phyloP scores from a whole-genome alignment of 1,139 yeast genomes.

The Pichia sorboxylosa region DNA sequence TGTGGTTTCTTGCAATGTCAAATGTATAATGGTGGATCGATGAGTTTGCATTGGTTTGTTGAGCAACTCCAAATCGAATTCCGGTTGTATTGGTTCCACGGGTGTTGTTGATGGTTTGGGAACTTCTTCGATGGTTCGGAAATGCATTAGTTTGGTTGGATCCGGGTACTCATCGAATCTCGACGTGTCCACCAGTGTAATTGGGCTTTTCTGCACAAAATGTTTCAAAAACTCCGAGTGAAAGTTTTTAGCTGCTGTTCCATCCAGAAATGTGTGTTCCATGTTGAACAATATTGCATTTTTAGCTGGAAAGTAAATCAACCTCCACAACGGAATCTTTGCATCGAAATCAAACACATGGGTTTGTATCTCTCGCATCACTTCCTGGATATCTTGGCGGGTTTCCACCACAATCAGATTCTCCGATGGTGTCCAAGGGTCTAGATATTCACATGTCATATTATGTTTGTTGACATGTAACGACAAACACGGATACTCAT shows the following conservation, averaged over 20 bases:
- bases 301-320: slow-evolving; percentile 5
- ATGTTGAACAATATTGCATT: slow-evolving; percentile 21
- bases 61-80: slow-evolving; percentile 2
- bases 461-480: neutral
- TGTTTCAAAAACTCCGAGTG: slow-evolving; percentile 15
- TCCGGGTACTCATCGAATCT: slow-evolving; percentile 6
- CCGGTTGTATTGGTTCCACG: neutral
- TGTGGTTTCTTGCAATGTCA: neutral
- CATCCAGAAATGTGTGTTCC: slow-evolving; percentile 31
- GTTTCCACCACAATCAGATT: slow-evolving; percentile 2
- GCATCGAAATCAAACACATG: slow-evolving; percentile 2
- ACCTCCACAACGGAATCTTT: slow-evolving; percentile 11
- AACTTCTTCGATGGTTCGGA: slow-evolving; percentile 1
- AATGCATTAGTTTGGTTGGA: slow-evolving; percentile 6
- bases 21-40: neutral
- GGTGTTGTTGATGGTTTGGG: neutral
- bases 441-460: no score
- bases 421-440: neutral
- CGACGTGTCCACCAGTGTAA: slow-evolving; percentile 1
- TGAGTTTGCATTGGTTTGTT: slow-evolving; percentile 4
- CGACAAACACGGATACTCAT: slow-evolving; percentile 4
- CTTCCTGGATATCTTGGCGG: neutral
- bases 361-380: slow-evolving; percentile 1
- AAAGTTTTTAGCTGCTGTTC: slow-evolving; percentile 27
- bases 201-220: neutral